phyloP scores from a whole-genome alignment of 75 land plant genomes.

The Pinus albicaulis region DNA sequence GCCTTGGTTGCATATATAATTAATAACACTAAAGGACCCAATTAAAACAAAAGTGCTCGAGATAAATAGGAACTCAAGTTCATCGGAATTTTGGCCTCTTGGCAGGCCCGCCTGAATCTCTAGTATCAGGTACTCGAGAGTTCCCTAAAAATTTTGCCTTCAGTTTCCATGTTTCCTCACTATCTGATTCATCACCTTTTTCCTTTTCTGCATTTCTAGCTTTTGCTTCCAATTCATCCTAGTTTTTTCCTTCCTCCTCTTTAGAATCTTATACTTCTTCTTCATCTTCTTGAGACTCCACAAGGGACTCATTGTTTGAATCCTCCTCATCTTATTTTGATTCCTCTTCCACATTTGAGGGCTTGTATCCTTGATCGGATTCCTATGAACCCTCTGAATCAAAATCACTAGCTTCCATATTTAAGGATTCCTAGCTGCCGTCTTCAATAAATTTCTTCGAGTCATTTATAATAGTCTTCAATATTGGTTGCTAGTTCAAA shows the following conservation, averaged over 20 bases:
- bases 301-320: slow-evolving; percentile 76
- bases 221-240: slow-evolving; percentile 76
- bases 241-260: slow-evolving; percentile 80
- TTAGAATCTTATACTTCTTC: slow-evolving; percentile 60
- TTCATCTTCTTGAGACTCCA: slow-evolving; percentile 84
- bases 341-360: slow-evolving; percentile 64
- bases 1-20: too few relatives aligned
- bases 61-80: not conserved
- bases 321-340: slow-evolving; percentile 79
- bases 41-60: too few relatives aligned
- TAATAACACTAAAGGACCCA: too few relatives aligned
- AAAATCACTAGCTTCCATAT: slow-evolving; percentile 87
- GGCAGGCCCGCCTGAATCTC: slow-evolving; percentile 17
- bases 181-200: slow-evolving; percentile 74
- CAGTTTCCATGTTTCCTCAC: slow-evolving; percentile 55
- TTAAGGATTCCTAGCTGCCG: slow-evolving; percentile 94
- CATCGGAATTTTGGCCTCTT: slow-evolving; percentile 38
- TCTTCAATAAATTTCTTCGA: slow-evolving; percentile 86
- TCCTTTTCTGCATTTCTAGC: slow-evolving; percentile 79
- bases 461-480: slow-evolving; percentile 96
- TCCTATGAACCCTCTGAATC: slow-evolving; percentile 85
- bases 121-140: slow-evolving; percentile 40
- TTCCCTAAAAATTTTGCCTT: slow-evolving; percentile 64
- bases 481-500: slow-evolving; percentile 86
- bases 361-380: slow-evolving; percentile 87